Evolutionary conservation across 768 basidiomycete species (phyloP).

Genomic region (Xanthoconium stramineum): DNA sequence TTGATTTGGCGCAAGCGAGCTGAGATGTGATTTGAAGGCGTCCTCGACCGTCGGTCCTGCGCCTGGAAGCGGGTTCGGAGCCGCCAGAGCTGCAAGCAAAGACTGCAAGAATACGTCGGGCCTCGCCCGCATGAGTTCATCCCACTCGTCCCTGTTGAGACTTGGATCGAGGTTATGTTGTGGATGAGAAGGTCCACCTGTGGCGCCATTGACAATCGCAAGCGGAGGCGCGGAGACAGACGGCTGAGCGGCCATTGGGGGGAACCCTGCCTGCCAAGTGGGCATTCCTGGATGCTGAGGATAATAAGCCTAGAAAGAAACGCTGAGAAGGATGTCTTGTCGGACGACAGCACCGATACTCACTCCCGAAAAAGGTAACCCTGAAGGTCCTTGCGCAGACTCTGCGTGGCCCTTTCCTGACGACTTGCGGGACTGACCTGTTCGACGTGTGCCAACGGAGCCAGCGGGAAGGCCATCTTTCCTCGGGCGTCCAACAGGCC

Average conservation of each 20-base stretch:
- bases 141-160: slow-evolving; percentile 62
- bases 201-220: slow-evolving; percentile 31
- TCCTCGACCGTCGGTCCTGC: slow-evolving; percentile 68
- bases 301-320: slow-evolving; percentile 28
- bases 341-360: background rate
- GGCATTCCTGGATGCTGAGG: slow-evolving; percentile 32
- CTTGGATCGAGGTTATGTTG: slow-evolving; percentile 46
- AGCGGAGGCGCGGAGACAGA: slow-evolving; percentile 32
- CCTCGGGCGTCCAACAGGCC: slow-evolving; percentile 77
- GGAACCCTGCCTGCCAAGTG: slow-evolving; percentile 29
- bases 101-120: slow-evolving; percentile 55
- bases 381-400: slow-evolving; percentile 22
- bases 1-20: slow-evolving; percentile 53
- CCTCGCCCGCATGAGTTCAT: slow-evolving; percentile 51
- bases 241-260: slow-evolving; percentile 23
- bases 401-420: slow-evolving; percentile 27
- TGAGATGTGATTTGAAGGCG: slow-evolving; percentile 74
- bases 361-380: slow-evolving; percentile 32
- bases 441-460: slow-evolving; percentile 49
- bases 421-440: slow-evolving; percentile 41
- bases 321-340: background rate
- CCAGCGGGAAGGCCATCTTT: slow-evolving; percentile 83
- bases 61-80: slow-evolving; percentile 60
- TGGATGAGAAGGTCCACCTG: slow-evolving; percentile 20
- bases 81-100: slow-evolving; percentile 55